These are phyloP conservation scores for Monosporascus sp. DNA, from an alignment of 2,329 filamentous ascomycete genomes.

Conservation along the genomic window DNA sequence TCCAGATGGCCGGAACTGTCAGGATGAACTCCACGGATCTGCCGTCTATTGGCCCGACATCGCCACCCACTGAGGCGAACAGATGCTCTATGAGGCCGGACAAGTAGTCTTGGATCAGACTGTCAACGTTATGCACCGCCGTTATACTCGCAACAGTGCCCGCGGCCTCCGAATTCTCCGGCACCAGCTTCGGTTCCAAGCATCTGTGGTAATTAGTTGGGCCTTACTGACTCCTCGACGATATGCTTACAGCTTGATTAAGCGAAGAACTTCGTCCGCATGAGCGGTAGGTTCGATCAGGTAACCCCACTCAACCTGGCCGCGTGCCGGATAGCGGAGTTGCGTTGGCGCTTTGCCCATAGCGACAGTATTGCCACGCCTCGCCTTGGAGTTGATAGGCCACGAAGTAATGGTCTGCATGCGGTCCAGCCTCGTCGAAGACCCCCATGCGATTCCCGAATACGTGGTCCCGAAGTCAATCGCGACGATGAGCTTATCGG, in stretches of 20 bases:
- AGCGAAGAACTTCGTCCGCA: conserved; percentile 34
- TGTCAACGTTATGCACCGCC: background rate
- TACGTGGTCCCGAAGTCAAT: conserved; percentile 55
- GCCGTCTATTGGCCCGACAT: conserved; percentile 34
- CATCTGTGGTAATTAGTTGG: background rate
- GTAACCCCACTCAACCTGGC: conserved; percentile 44
- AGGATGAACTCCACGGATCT: conserved; percentile 49
- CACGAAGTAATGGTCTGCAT: conserved; percentile 38
- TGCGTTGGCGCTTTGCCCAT: conserved; percentile 46
- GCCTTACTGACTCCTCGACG: conserved; percentile 13
- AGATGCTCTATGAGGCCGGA: conserved; percentile 43
- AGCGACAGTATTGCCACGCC: conserved; percentile 24
- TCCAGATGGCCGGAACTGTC: conserved; percentile 56
- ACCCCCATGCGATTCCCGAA: conserved; percentile 47
- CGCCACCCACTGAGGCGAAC: conserved; percentile 35
- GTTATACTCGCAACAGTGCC: background rate
- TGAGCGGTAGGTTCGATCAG: conserved; percentile 38
- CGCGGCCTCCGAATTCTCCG: background rate
- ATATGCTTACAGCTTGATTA: conserved; percentile 43
- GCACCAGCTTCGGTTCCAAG: background rate
- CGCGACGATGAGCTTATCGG: conserved; percentile 41
- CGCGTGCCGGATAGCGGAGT: conserved; percentile 32
- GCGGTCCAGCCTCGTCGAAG: conserved; percentile 36
- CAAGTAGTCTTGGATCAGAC: conserved; percentile 35
- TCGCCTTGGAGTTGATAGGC: conserved; percentile 33